Base-by-base conservation (phyloP, 2,329 filamentous ascomycete species). In the Alternaria conjuncta region DNA sequence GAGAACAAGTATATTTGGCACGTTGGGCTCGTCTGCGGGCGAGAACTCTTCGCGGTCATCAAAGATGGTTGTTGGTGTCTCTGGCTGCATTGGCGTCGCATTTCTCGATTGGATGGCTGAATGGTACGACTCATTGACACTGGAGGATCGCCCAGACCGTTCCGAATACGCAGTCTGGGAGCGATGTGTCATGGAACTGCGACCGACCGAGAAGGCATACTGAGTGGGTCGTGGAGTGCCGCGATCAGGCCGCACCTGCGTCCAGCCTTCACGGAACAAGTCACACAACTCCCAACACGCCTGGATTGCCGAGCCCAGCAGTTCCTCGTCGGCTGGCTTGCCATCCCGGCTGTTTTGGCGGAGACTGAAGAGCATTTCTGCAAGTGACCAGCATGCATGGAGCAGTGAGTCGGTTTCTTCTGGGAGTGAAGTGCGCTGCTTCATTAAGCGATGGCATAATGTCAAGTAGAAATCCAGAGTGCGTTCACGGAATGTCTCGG, bases 391-490 rank as follows among this genome's bases (percentile, higher is more conserved):
- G 76, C 94, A 97, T 21, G 94, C 92, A 59, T 90, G 87, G 4
- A 97, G 85, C 5, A 97, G 85, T 7, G 92, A 90, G 77, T 97
- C 94, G 0, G 93, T 95, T 73, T 97, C 93, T 66, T 92, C 90
- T 0, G 89, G 90, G 3, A 94, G 80, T 26, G 92, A 90, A 57
- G 88, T 91, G 61, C 92, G 88, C 79, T 97, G 93, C 79, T 97
- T 97, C 94, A 97, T 97, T n/a, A 97, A 82, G 43, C 95, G 89
- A 79, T 97, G 95, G 75, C 95, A 97, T 3, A 98, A 80, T 0
- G 95, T 97, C 70, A 97, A 91, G 75, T 97, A 97, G 73, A 97
- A 97, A 74, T 97, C 95, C 60, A 98, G 80, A 0, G 95, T 97
- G 62, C 94, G 86, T 79, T 97, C 94, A 56, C 91, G 88, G 77